phyloP scores from a whole-genome alignment of 148 eudicot species.

The Tetragonia tetragonoides region DNA sequence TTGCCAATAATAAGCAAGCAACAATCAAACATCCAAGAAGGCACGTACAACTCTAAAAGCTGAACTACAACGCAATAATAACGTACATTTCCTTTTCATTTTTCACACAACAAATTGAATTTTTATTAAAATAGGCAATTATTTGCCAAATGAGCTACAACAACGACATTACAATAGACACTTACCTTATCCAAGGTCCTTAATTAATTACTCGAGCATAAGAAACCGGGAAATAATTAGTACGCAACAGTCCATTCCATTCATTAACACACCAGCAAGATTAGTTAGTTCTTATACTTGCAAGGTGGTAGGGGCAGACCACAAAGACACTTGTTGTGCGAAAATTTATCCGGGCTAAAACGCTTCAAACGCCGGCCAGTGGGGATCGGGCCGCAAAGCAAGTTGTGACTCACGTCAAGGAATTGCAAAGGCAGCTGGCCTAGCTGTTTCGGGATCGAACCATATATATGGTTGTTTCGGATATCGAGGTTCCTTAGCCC shows the following conservation, averaged over 20 bases:
- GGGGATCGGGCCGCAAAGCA: conserved; percentile 48
- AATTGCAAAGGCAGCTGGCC: conserved; percentile 18
- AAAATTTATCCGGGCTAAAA: conserved; percentile 15
- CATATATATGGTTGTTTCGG: conserved; percentile 42
- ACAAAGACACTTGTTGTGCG: conserved; percentile 48
- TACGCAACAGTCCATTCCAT: too few relatives aligned
- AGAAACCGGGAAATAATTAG: too few relatives aligned
- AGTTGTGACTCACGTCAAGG: conserved; percentile 47
- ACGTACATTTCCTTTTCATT: too few relatives aligned
- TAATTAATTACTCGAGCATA: too few relatives aligned
- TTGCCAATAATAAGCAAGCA: too few relatives aligned
- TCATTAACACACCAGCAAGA: not conserved
- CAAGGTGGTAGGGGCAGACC: conserved; percentile 37
- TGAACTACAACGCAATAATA: not conserved
- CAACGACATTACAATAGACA: too few relatives aligned
- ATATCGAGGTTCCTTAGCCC: conserved; percentile 29
- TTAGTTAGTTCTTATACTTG: conserved; percentile 24
- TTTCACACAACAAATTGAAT: too few relatives aligned
- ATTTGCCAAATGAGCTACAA: too few relatives aligned
- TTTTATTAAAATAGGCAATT: too few relatives aligned
- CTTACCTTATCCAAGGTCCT: too few relatives aligned
- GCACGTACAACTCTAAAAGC: too few relatives aligned
- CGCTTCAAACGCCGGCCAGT: conserved; percentile 30
- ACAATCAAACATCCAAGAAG: too few relatives aligned
- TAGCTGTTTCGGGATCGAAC: conserved; percentile 36